Evolutionary conservation across 73 alveolate species (phyloP).

Genomic region (Uronychia binucleata): DNA sequence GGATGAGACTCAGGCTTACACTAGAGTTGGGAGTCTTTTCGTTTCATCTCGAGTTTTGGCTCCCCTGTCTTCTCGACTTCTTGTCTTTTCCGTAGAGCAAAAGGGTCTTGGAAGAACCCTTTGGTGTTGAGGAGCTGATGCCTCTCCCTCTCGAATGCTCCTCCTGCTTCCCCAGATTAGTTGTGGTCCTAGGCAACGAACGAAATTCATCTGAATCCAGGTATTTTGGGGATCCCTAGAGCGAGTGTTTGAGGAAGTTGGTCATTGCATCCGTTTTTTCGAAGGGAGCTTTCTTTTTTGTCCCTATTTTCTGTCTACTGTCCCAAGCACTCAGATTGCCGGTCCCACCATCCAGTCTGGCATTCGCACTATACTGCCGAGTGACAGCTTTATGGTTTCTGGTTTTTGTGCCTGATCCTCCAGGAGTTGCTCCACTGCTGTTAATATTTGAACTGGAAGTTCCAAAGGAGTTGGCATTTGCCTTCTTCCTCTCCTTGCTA

Average conservation of each 20-base stretch:
- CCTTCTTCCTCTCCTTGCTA: background rate
- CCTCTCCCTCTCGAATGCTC: background rate
- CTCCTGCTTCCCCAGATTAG: background rate
- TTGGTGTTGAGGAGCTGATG: background rate
- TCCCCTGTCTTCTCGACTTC: background rate
- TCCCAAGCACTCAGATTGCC: background rate
- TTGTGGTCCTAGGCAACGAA: background rate
- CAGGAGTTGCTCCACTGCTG: background rate
- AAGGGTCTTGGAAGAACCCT: background rate
- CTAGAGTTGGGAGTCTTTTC: background rate
- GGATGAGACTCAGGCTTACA: background rate
- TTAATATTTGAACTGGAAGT: background rate
- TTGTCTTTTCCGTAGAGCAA: background rate
- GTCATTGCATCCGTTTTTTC: background rate
- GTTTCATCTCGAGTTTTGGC: background rate
- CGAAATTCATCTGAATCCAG: background rate
- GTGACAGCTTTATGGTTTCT: background rate
- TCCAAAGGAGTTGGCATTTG: background rate
- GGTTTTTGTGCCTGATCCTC: background rate
- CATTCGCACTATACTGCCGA: background rate
- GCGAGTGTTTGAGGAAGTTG: background rate
- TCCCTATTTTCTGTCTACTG: background rate
- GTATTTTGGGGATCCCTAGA: background rate
- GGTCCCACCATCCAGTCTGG: background rate
- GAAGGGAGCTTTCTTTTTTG: background rate